Base-by-base conservation (phyloP, 805 yeast species). In the Pichia thaimueangensis region DNA sequence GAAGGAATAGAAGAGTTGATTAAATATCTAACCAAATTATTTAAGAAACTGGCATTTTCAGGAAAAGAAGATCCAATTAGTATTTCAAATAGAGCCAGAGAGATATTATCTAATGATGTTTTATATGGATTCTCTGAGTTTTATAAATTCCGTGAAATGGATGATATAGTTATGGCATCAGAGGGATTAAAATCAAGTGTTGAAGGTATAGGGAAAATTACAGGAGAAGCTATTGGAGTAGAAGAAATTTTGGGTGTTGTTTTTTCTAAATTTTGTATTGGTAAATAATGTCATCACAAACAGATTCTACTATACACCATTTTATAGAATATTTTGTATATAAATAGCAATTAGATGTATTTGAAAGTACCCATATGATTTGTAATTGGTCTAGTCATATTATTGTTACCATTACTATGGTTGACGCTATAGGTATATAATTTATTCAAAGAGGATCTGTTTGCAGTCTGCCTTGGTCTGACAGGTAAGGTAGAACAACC, bases 241-340 rank as follows among this genome's bases (percentile, higher is more conserved):
- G 97, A 93, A 52, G 97, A 93, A 56, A 79, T 93, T 0, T 66
- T 93, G 5, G 96, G 93, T 1, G 91, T 86, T 1, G 93, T 93
- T 0, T 93, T 93, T 57, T 80, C 95, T 2, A 83, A 79, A 47
- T 93, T 93, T 59, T 93, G 98, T 61, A 87, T 93, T 19, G 98
- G 98, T 0, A 91, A 91, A 60, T 91, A 51, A 46, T 31, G 29
- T 31, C 25, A 6, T 35, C 22, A 16, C 9, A 16, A 11, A 8
- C 6, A 21, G 9, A 23, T 11, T 3, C 11, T 23, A 9, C 25
- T 23, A 23, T 3, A 23, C 8, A 23, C 11, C 11, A 23, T 23
- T n/a, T n/a, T n/a, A n/a, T n/a, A n/a, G n/a, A n/a, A n/a, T n/a
- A n/a, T n/a, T n/a, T n/a, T n/a, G n/a, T n/a, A n/a, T n/a, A n/a